Base-by-base conservation (phyloP, 2,329 filamentous ascomycete species). In the Fusarium succisae region DNA sequence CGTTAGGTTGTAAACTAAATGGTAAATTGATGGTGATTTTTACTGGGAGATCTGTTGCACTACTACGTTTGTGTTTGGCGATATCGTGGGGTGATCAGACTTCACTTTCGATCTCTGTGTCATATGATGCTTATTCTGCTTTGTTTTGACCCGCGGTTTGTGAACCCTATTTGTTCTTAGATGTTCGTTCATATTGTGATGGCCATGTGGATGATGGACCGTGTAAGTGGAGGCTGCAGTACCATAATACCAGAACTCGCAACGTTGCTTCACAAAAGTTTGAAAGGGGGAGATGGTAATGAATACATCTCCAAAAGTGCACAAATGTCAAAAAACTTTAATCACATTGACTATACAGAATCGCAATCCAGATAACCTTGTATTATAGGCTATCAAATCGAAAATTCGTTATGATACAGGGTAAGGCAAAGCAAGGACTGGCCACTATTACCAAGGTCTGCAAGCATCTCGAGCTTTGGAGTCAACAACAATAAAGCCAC, bases 1-100 rank as follows among this genome's bases (percentile, higher is more conserved):
- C 77, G 77, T 78, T 57, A 63, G 72, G 58, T 62, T 74, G 76
- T 78, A 77, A 72, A 78, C 63, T 77, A 72, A 70, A 70, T 63
- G 73, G 64, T 66, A 48, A 77, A 78, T 76, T 61, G 73, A 77
- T 68, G 53, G 60, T 74, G 59, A 24, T 70, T 74, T 72, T 51
- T 56, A 66, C 57, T 75, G 47, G 44, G 32, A 63, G 35, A n/a
- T 37, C 6, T 28, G 8, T 26, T 37, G 20, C 30, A 26, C 38
- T 15, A 17, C 39, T 45, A 1, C 15, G 4, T 20, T 35, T 5
- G 28, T 17, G 14, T 35, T 13, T 20, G 12, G 48, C n/a, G n/a
- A 35, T 22, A 26, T 10, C 10, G 3, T n/a, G n/a, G 20, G 8
- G 11, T 11, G 9, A 4, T 13, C 4, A 28, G 24, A 18, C 15